These are phyloP conservation scores for Tylopilus vinaceipallidus DNA, from an alignment of 768 basidiomycete species.

Conservation along the genomic window DNA sequence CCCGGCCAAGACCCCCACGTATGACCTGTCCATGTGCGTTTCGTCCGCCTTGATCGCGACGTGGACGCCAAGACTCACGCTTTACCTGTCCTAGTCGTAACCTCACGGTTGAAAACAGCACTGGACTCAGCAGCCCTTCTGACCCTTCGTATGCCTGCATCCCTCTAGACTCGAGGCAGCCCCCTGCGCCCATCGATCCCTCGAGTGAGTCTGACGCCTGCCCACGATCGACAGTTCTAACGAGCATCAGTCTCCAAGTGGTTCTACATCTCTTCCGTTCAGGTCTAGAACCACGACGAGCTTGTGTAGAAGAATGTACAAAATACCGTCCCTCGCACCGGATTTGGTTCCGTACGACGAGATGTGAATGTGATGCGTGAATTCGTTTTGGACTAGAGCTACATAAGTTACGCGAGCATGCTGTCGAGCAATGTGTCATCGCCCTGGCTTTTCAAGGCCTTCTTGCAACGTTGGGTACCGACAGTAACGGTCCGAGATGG, in stretches of 20 bases:
- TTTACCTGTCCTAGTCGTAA: conserved; percentile 58
- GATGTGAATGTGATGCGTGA: background rate
- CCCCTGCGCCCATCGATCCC: conserved; percentile 87
- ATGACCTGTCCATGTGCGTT: conserved; percentile 84
- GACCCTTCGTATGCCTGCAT: conserved; percentile 64
- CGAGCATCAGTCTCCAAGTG: conserved; percentile 71
- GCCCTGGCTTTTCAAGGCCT: conserved; percentile 37
- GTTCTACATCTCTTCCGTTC: conserved; percentile 93
- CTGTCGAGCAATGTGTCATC: conserved; percentile 9
- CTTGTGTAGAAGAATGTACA: background rate
- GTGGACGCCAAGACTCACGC: background rate
- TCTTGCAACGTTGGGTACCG: conserved; percentile 78
- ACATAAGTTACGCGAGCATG: conserved; percentile 28
- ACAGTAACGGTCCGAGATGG: conserved; percentile 87
- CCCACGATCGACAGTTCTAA: conserved; percentile 6
- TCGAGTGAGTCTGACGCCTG: conserved; percentile 57
- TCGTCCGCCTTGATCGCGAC: background rate
- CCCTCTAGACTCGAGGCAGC: conserved; percentile 77
- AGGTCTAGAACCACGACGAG: conserved; percentile 46
- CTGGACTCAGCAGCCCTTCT: conserved; percentile 59
- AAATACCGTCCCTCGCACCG: background rate
- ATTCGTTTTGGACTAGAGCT: conserved; percentile 19
- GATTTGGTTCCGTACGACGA: background rate
- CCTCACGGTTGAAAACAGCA: conserved; percentile 61
- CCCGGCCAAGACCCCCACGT: conserved; percentile 65